phyloP scores from a whole-genome alignment of 768 basidiomycete genomes.

The Polyporus arcularius region DNA sequence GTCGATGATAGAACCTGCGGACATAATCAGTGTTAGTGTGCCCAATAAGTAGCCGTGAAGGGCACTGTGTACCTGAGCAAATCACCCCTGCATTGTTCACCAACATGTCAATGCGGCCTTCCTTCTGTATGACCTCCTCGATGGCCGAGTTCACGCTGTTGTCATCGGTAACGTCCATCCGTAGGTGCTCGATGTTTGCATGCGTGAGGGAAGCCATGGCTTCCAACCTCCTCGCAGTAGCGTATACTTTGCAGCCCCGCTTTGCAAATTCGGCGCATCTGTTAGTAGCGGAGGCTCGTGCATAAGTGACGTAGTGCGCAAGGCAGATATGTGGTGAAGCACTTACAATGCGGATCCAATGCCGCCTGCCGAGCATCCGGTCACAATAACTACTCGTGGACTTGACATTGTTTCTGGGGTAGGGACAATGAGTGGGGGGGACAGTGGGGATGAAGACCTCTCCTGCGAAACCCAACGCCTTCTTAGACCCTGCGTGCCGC shows the following conservation, averaged over 20 bases:
- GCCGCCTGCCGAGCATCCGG: slow-evolving; percentile 72
- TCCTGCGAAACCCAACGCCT: too few species aligned
- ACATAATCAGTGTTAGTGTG: slow-evolving; percentile 41
- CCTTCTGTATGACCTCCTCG: slow-evolving; percentile 49
- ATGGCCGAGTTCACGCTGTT: slow-evolving; percentile 54
- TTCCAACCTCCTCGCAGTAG: slow-evolving; percentile 66
- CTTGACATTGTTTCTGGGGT: neutral
- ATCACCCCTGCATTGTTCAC: slow-evolving; percentile 73
- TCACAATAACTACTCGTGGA: slow-evolving; percentile 57
- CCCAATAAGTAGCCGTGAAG: too few species aligned
- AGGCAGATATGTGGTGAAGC: neutral
- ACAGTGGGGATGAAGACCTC: too few species aligned
- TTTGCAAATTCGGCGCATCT: slow-evolving; percentile 71
- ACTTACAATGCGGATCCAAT: slow-evolving; percentile 68
- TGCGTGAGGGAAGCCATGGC: slow-evolving; percentile 57
- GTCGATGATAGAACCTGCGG: slow-evolving; percentile 51
- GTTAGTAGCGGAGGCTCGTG: neutral
- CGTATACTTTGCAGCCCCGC: slow-evolving; percentile 73
- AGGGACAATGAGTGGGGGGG: too few species aligned
- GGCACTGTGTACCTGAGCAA: slow-evolving; percentile 35
- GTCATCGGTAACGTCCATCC: slow-evolving; percentile 66
- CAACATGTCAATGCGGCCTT: slow-evolving; percentile 69
- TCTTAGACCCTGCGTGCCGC: too few species aligned
- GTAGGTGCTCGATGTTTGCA: slow-evolving; percentile 46
- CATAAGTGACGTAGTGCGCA: neutral